Percentiles rank a stretch among this genome's conserved stretches.
Conservation (phyloP, 345 rosid species). For the Bretschneidera sinensis region DNA sequence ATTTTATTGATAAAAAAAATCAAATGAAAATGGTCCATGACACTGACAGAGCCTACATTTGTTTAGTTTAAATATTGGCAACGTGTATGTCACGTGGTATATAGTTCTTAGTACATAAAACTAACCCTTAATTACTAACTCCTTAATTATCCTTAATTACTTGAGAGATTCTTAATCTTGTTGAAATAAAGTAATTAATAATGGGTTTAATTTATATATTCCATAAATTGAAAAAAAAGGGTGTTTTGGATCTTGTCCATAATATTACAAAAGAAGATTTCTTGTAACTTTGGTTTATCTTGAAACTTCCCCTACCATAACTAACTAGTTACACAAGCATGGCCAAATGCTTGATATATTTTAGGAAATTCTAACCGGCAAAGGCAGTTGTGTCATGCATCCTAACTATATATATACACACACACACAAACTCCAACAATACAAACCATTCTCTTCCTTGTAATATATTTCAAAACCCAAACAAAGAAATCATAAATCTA, state of each 20-base stretch:
- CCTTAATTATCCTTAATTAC: too few relatives aligned
- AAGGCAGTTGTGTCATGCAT: slow-evolving; percentile 26
- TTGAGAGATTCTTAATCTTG: too few relatives aligned
- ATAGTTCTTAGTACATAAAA: too few relatives aligned
- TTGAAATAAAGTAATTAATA: slow-evolving; percentile 7
- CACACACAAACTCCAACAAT: slow-evolving; percentile 13
- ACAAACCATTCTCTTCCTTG: slow-evolving; percentile 27
- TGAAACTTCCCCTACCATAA: slow-evolving; percentile 53
- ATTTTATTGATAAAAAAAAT: too few relatives aligned
- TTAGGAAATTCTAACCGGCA: slow-evolving; percentile 38
- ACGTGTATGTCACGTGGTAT: too few relatives aligned
- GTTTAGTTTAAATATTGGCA: too few relatives aligned
- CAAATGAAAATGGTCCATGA: too few relatives aligned
- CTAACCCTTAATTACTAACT: too few relatives aligned
- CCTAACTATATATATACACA: slow-evolving; percentile 21
- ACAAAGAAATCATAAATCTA: slow-evolving; percentile 7
- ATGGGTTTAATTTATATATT: slow-evolving; percentile 13
- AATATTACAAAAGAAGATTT: slow-evolving; percentile 34
- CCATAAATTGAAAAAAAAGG: slow-evolving; percentile 26
- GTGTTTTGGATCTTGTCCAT: slow-evolving; percentile 31
- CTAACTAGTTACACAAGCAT: slow-evolving; percentile 53
- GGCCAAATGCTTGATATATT: slow-evolving; percentile 41
- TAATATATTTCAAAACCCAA: slow-evolving; percentile 24
- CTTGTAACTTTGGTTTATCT: slow-evolving; percentile 67
- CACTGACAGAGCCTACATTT: too few relatives aligned